Evolutionary conservation across 2,329 filamentous ascomycete genomes (phyloP).

Genomic region (Trichoderma sp.): DNA sequence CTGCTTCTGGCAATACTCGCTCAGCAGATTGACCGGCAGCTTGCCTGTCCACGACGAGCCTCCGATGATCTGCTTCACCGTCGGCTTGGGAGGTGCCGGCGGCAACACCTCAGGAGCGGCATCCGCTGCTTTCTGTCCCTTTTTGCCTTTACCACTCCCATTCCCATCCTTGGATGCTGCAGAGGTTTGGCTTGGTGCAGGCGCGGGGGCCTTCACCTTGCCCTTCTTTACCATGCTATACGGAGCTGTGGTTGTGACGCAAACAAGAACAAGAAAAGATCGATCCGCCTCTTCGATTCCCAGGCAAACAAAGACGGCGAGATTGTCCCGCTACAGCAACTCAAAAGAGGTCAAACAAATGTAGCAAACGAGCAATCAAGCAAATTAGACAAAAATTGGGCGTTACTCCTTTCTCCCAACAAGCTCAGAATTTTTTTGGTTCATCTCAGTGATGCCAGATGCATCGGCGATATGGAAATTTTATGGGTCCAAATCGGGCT

Average conservation of each 20-base stretch:
- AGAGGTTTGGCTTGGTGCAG: constrained; percentile 29
- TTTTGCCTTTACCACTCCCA: constrained; percentile 39
- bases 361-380: not conserved
- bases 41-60: constrained; percentile 98
- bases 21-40: constrained; percentile 86
- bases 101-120: constrained; percentile 33
- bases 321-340: not conserved
- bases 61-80: constrained; percentile 79
- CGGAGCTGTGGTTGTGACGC: constrained; percentile 2
- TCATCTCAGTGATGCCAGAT: not conserved
- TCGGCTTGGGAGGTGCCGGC: constrained; percentile 54
- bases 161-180: constrained; percentile 44
- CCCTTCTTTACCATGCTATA: constrained; percentile 50
- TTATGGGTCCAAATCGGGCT: constrained; percentile 13
- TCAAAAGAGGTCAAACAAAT: not conserved
- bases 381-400: not conserved
- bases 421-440: not conserved
- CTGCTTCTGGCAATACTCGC: constrained; percentile 92
- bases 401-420: not conserved
- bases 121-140: constrained; percentile 34
- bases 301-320: not conserved
- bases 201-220: constrained; percentile 47
- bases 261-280: not conserved
- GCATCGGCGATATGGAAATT: not conserved
- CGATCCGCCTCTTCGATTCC: not conserved